Conservation (phyloP, 371 early-diverging fungal genomes). For the Syncephalastrum sp. region DNA sequence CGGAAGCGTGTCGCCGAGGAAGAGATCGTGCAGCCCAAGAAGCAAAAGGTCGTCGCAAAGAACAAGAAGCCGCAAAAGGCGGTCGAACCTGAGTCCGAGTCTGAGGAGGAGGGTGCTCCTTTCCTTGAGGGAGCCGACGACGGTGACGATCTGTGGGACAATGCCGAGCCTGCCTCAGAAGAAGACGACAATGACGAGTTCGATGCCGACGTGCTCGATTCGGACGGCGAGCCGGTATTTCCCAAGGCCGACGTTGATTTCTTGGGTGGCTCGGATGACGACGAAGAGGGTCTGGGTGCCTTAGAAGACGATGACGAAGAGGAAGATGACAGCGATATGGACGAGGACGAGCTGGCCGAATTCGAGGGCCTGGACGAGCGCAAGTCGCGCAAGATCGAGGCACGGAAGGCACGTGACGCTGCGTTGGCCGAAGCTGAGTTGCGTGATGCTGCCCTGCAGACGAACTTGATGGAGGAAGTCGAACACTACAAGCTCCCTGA, state of each 20-base stretch:
- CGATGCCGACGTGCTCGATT: constrained; percentile 23
- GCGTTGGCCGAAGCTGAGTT: constrained; percentile 67
- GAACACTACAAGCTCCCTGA: constrained; percentile 75
- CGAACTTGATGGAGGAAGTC: constrained; percentile 66
- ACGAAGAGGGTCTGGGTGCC: constrained; percentile 42
- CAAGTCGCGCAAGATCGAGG: constrained; percentile 70
- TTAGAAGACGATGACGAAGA: constrained; percentile 30
- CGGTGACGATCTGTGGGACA: constrained; percentile 45
- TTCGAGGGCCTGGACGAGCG: constrained; percentile 63
- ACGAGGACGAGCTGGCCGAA: constrained; percentile 15
- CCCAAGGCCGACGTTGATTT: constrained; percentile 55
- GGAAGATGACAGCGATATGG: constrained; percentile 31
- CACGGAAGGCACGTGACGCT: constrained; percentile 53
- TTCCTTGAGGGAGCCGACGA: constrained; percentile 7
- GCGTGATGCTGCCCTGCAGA: constrained; percentile 74
- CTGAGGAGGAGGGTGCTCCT: constrained; percentile 1
- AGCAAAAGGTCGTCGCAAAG: constrained; percentile 38
- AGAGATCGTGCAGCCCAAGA: constrained; percentile 27
- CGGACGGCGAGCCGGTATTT: constrained; percentile 41
- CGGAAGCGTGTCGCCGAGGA: constrained; percentile 36
- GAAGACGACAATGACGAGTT: constrained; percentile 46
- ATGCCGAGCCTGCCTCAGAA: constrained; percentile 52
- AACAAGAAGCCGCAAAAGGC: constrained; percentile 8
- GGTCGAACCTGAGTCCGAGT: constrained; percentile 1
- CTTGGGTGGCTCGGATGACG: constrained; percentile 51